Base-by-base conservation (phyloP, 768 basidiomycete genomes). In the Mycena floridula region DNA sequence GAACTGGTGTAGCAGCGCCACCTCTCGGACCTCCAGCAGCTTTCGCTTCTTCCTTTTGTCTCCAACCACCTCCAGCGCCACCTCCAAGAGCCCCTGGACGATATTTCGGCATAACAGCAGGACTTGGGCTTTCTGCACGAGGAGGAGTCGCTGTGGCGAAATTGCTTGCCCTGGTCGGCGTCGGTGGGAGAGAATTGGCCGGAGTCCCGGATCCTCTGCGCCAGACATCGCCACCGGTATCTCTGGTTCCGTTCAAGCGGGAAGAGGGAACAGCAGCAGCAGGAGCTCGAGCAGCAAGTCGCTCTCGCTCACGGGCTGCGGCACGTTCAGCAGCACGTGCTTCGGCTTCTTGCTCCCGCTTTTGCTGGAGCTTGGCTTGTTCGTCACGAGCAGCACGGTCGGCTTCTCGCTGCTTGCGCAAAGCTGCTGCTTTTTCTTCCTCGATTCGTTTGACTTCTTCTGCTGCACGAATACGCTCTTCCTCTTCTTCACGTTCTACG, bases 271-370 rank as follows among this genome's bases (percentile, higher is more conserved):
- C 44, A 27, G 44, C 11, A 26, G 63, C 41, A 27, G 60, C 53
- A 5, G 58, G 52, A 40, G 54, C 57, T 40, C 65, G 61, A 4
- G 54, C 46, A 16, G 59, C 54, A 16, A 52, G 48, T 24, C 60
- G 52, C 47, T 73, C 69, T 18, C 37, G 47, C 30, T 55, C 60
- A 41, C 54, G 49, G 25, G 59, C 63, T 7, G 64, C 54, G 4
- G 67, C 64, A 41, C 78, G 76, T 15, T 66, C 56, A 22, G 22
- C 48, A 20, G 65, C 27, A 46, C 73, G 67, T 42, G 67, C 67
- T 63, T 76, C 76, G 1, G 85, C 85, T 48, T 87, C 85, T n/a
- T 82, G 80, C 53, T 86, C 87, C 28, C 82, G 74, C 52, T 81
- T 75, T 11, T 63, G 65, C 50, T 78, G 84, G 40, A 72, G 64